Conservation (phyloP, 1,284 basidiomycete species). For the Crepidotus sp. region DNA sequence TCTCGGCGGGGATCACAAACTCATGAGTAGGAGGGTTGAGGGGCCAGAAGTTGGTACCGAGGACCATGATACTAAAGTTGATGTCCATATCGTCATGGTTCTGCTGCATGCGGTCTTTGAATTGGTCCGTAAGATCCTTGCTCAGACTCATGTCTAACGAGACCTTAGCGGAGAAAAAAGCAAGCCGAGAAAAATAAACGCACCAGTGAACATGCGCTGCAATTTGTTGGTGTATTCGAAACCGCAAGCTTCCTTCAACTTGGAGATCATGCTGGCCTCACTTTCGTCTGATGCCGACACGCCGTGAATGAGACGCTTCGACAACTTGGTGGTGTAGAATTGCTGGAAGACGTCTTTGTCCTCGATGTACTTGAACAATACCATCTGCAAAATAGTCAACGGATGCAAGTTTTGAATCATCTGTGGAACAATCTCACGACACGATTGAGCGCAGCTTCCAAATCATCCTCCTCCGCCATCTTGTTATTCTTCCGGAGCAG, state of each 20-base stretch:
- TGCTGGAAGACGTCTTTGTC: constrained; percentile 99
- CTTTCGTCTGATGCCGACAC: constrained; percentile 97
- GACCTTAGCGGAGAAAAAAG: not conserved
- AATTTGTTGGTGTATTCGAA: constrained; percentile 99
- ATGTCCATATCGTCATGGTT: constrained; percentile 80
- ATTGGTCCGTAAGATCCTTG: constrained; percentile 94
- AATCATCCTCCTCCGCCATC: constrained; percentile 83
- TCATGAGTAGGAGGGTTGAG: constrained; percentile 77
- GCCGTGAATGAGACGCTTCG: constrained; percentile 88
- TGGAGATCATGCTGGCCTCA: constrained; percentile 98
- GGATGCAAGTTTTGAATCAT: not conserved
- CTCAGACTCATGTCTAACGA: constrained; percentile 83
- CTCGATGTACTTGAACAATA: constrained; percentile 98
- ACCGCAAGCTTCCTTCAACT: constrained; percentile 96
- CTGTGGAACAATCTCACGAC: constrained; percentile 59
- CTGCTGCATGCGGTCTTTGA: constrained; percentile 90
- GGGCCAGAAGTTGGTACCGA: constrained; percentile 97
- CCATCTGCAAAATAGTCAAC: constrained; percentile 58
- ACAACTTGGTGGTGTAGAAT: constrained; percentile 96
- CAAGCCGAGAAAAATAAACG: constrained; percentile 17
- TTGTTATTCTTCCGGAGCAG: constrained; percentile 95
- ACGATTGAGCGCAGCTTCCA: constrained; percentile 87
- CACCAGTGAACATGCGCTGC: constrained; percentile 96
- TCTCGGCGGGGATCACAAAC: constrained; percentile 84
- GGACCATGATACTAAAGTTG: constrained; percentile 89